Conservation (phyloP, 1,284 basidiomycete genomes). For the Calocybe gambosa region DNA sequence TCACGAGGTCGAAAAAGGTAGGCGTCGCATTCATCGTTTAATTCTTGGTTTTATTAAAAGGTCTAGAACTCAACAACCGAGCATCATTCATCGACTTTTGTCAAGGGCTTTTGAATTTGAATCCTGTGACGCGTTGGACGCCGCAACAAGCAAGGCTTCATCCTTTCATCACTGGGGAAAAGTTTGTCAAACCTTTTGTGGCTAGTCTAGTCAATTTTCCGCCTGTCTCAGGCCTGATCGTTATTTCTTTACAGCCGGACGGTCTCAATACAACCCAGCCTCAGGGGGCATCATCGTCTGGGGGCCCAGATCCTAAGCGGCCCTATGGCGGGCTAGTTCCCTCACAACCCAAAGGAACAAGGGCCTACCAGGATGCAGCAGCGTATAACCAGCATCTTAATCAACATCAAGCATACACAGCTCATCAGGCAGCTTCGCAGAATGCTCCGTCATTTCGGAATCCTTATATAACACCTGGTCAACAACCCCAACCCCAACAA, state of each 20-base stretch:
- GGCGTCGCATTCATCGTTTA: constrained; percentile 2
- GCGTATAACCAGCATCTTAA: constrained; percentile 91
- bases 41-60: constrained; percentile 5
- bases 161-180: constrained; percentile 98
- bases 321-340: constrained; percentile 94
- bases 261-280: constrained; percentile 32
- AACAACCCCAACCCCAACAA: constrained; percentile 29
- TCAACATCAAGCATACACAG: constrained; percentile 91
- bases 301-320: constrained; percentile 65
- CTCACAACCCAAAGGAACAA: constrained; percentile 69
- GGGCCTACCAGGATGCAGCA: constrained; percentile 89
- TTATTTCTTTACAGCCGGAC: constrained; percentile 38
- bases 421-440: constrained; percentile 68
- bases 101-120: constrained; percentile 88
- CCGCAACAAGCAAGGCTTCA: constrained; percentile 95
- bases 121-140: constrained; percentile 94
- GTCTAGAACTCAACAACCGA: constrained; percentile 84
- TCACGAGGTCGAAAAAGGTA: constrained; percentile 91
- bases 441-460: constrained; percentile 67
- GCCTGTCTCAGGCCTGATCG: constrained; percentile 9
- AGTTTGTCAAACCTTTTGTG: constrained; percentile 83
- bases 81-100: constrained; percentile 98
- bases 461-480: constrained; percentile 58
- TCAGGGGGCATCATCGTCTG: constrained; percentile 28
- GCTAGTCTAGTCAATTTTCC: constrained; percentile 42